Conservation (phyloP, 495 filamentous ascomycete genomes). For the Penicillium longicatenatum region DNA sequence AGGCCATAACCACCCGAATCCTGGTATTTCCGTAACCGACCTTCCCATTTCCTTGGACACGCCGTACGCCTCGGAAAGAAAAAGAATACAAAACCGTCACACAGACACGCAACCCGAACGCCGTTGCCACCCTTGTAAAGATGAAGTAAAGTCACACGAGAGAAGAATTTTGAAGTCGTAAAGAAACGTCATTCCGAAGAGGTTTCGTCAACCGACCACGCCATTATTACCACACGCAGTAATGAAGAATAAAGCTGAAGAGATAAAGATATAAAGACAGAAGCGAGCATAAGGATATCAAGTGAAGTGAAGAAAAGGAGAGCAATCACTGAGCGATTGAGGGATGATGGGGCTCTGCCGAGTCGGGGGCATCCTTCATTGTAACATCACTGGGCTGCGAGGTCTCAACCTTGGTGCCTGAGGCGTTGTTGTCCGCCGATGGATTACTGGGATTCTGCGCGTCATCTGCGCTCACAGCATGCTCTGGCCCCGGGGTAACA, state of each 20-base stretch:
- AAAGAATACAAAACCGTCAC: constrained; percentile 23
- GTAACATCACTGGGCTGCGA: constrained; percentile 27
- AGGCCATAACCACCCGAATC: constrained; percentile 24
- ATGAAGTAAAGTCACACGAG: constrained; percentile 27
- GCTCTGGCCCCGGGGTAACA: constrained; percentile 19
- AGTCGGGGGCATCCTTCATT: constrained; percentile 37
- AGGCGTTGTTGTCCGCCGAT: constrained; percentile 14
- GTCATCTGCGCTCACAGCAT: constrained; percentile 13
- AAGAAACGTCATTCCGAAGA: constrained; percentile 29
- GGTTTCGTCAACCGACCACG: constrained; percentile 17
- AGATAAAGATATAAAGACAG: neutral
- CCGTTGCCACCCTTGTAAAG: constrained; percentile 19
- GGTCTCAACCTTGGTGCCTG: constrained; percentile 13
- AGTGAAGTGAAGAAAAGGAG: neutral
- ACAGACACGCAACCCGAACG: constrained; percentile 22
- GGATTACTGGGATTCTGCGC: constrained; percentile 20
- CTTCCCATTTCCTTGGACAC: constrained; percentile 25
- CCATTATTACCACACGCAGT: constrained; percentile 15
- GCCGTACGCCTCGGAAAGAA: constrained; percentile 38
- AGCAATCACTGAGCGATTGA: constrained; percentile 23
- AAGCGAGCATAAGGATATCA: constrained; percentile 17
- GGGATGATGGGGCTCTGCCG: constrained; percentile 29
- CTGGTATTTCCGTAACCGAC: constrained; percentile 40
- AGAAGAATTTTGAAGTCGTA: constrained; percentile 31
- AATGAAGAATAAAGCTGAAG: neutral